Evolutionary conservation across 257 asterid species (phyloP), one percentile per base, ranked within the genome.

Genomic region (Nemophila menziesii): DNA sequence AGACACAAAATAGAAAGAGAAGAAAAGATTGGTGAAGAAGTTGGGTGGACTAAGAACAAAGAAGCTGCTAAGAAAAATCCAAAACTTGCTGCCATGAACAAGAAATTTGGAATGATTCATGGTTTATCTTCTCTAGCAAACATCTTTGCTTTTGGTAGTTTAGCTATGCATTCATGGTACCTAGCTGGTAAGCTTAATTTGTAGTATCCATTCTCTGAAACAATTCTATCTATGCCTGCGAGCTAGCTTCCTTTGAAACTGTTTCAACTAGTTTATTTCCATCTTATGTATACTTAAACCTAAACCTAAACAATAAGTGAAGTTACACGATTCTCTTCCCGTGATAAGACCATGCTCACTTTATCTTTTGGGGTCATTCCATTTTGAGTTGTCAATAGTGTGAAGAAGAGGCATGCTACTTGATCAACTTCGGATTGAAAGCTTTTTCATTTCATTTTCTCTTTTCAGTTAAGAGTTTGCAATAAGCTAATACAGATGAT

Each of bases 71-170:
- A 81, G 82, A 75, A 41, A 26, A 81, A 85, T 19, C 96, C 94
- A 7, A 75, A 85, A 72, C 94, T 85, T 51, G 81, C 86, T 45
- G 60, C 93, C 43, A 85, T 90, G 99, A 90, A 90, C 94, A 90
- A 81, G 82, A 85, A 85, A 45, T 90, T 90, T 18, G 96, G 96
- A 24, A 85, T 90, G 96, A 77, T 90, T 56, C 99, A 90, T 46
- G 99, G 99, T 3, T 69, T 90, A 39, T 90, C 99, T 44, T 90
- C 99, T 44, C 96, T 90, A 48, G 83, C 99, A 12, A 90, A 90
- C 57, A 81, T 90, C 54, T 22, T 82, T 37, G 63, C 99, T 19
- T 85, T 90, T 19, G 96, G 94, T 20, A 71, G 92, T 73, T 96
- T 85, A 43, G 94, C 96, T 15, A 51, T 85, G 67, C 99, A 90